A percentile compares a stretch with the other conserved stretches of the same genome.
Evolutionary conservation across 2,329 filamentous ascomycete species (phyloP).

Genomic region (Paecilomyces dactylethromorphus): DNA sequence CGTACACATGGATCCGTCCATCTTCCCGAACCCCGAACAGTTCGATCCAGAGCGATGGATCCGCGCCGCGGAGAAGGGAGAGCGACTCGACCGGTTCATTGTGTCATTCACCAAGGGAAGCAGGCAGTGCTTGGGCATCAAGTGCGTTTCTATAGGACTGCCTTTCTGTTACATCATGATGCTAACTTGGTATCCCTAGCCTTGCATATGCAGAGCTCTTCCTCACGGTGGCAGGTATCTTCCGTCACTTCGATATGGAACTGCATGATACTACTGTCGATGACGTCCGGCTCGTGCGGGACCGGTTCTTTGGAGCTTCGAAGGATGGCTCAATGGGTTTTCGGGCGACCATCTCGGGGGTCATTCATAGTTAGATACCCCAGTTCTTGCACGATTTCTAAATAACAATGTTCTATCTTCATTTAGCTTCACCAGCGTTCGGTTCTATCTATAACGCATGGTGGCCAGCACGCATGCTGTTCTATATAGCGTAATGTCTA

Average conservation of each 20-base stretch:
- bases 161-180: background rate
- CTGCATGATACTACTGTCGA: constrained; percentile 24
- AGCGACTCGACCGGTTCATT: constrained; percentile 28
- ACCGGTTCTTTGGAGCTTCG: constrained; percentile 15
- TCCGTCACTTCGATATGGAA: constrained; percentile 23
- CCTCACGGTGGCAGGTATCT: constrained; percentile 20
- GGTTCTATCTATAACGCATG: background rate
- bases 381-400: background rate
- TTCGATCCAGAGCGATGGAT: constrained; percentile 36
- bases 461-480: background rate
- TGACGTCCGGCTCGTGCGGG: constrained; percentile 20
- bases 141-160: constrained; percentile 15
- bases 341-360: background rate
- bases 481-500: background rate
- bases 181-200: constrained; percentile 8
- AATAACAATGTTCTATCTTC: background rate
- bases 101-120: constrained; percentile 35
- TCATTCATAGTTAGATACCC: background rate
- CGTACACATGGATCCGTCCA: constrained; percentile 26
- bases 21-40: constrained; percentile 28
- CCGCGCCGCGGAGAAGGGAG: constrained; percentile 21
- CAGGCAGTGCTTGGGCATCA: constrained; percentile 42
- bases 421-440: too few relatives aligned
- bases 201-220: constrained; percentile 28
- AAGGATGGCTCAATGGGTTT: background rate